Percentiles rank a stretch among this genome's conserved stretches.
These are phyloP conservation scores for Penicillium sp. DNA, from an alignment of 2,329 filamentous ascomycete genomes.

Conservation along the genomic window DNA sequence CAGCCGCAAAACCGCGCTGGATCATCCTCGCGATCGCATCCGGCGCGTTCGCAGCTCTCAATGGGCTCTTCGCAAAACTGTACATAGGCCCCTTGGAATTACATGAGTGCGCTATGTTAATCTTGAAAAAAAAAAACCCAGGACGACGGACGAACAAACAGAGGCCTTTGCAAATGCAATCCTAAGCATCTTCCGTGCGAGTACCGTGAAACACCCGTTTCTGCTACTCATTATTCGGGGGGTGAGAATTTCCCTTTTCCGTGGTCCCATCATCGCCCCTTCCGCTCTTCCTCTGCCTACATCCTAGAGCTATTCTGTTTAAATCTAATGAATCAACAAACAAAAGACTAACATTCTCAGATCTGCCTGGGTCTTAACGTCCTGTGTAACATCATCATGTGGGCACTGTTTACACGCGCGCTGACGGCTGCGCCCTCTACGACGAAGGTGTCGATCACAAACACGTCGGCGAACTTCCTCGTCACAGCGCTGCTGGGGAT, in stretches of 20 bases:
- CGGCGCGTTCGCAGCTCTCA: conserved; percentile 66
- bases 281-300: background rate
- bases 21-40: conserved; percentile 64
- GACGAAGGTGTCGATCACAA: conserved; percentile 67
- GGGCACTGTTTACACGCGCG: conserved; percentile 67
- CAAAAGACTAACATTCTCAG: conserved; percentile 36
- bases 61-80: conserved; percentile 71
- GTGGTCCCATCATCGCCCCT: no score
- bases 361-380: conserved; percentile 66
- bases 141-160: conserved; percentile 66
- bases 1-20: conserved; percentile 41
- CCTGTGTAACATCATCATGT: conserved; percentile 67
- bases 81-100: conserved; percentile 35
- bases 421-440: conserved; percentile 65
- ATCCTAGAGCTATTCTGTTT: background rate
- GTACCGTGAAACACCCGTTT: conserved; percentile 37
- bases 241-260: conserved; percentile 47
- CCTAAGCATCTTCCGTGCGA: conserved; percentile 51
- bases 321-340: conserved; percentile 23
- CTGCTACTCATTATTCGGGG: conserved; percentile 58
- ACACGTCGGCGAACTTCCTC: conserved; percentile 68
- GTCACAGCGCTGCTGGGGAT: conserved; percentile 64
- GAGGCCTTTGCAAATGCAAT: conserved; percentile 55
- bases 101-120: background rate
- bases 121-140: conserved; percentile 29